These are phyloP conservation scores for Phytophthora capsici DNA, from an alignment of 352 stramenopile genomes.

Conservation along the genomic window DNA sequence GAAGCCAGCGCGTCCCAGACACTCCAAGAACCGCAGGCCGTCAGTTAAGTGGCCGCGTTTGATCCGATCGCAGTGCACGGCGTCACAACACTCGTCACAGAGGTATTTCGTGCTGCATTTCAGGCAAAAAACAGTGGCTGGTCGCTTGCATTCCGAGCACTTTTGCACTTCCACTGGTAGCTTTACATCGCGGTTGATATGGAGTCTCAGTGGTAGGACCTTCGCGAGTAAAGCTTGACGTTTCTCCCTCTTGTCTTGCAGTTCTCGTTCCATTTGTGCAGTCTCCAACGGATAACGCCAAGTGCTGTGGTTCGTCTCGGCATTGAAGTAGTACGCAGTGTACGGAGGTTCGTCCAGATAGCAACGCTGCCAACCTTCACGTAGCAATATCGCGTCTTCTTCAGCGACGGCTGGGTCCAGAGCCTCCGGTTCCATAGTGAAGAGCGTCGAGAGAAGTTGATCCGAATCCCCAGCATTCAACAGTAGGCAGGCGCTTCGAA, in stretches of 20 bases:
- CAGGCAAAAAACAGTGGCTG: conserved; percentile 44
- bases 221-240: conserved; percentile 46
- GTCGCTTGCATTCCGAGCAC: conserved; percentile 25
- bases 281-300: conserved; percentile 65
- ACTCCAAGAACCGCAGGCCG: conserved; percentile 46
- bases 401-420: conserved; percentile 17
- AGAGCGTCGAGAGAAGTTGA: conserved; percentile 49
- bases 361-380: conserved; percentile 59
- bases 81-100: conserved; percentile 59
- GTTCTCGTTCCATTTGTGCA: conserved; percentile 46
- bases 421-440: conserved; percentile 42
- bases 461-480: conserved; percentile 39
- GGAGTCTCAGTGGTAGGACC: conserved; percentile 46
- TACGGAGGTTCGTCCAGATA: conserved; percentile 67
- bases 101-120: conserved; percentile 49
- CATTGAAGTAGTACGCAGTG: conserved; percentile 72
- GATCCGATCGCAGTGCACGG: conserved; percentile 33
- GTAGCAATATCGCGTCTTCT: conserved; percentile 33
- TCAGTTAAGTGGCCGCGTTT: conserved; percentile 43
- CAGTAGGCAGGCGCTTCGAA: conserved; percentile 47
- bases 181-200: conserved; percentile 47
- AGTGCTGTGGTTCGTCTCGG: conserved; percentile 56
- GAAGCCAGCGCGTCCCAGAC: conserved; percentile 46
- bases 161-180: conserved; percentile 1
- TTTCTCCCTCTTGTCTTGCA: conserved; percentile 34